Base-by-base conservation (phyloP, 1,284 basidiomycete genomes). In the Cerrena zonata region DNA sequence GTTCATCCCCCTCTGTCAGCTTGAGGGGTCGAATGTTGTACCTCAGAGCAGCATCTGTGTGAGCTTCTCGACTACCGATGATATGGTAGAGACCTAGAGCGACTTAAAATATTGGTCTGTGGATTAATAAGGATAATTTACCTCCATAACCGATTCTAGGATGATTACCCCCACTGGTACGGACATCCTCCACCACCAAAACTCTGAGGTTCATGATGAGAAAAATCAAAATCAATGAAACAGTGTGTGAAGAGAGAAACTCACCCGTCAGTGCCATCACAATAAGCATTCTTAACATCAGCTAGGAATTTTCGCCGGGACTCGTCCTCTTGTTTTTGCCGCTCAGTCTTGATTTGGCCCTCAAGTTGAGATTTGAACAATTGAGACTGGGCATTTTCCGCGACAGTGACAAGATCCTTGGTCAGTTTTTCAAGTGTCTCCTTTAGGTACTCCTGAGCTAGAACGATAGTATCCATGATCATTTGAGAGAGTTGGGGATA, bases 1-100 rank as follows among this genome's bases (percentile, higher is more conserved):
- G 73, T 37, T 65, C 65, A 54, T 79, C 71, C 5, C 72, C 65
- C 3, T 67, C 59, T 0, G 69, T 69, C 11, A 81, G 53, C 4
- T 69, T 62, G 42, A 80, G 56, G 0, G 60, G 21, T 47, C 71
- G 62, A 0, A 79, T 55, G 0, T 62, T 68, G 50, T 74, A 73
- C 24, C 64, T 45, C 0, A 61, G 38, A 24, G 49, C 44, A n/a
- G 69, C 61, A 1, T 65, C 63, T 45, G 61, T 42, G 23, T 51
- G 59, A 0, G 46, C 56, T 5, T 57, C 49, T 22, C 47, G 45
- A 5, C 5, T 26, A 5, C 63, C 63, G n/a, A n/a, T n/a, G n/a
- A n/a, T n/a, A n/a, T n/a, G n/a, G 3, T 27, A 50, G 39, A 40
- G 21, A 40, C 39, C 15, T 40, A 10, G 15, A 40, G 18, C n/a